Percentiles rank a stretch among this genome's conserved stretches.
Conservation (phyloP, 164 flowering plant species). For the Chimonanthus praecox region DNA sequence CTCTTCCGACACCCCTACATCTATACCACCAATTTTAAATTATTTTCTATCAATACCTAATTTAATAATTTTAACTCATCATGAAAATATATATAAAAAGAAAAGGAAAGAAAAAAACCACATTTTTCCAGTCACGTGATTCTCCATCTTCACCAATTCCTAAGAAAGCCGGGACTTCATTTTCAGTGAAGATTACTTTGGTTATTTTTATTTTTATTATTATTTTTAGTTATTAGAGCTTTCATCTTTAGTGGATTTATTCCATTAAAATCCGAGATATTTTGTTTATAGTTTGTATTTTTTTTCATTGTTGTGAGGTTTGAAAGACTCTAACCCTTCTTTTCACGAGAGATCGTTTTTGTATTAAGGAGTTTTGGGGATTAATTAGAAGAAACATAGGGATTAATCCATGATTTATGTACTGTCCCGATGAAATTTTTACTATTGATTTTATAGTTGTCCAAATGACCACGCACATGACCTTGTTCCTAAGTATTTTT, state of each 20-base stretch:
- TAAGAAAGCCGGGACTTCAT: background rate
- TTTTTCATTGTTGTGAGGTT: background rate
- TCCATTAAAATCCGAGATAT: background rate
- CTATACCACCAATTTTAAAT: no score
- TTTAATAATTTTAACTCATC: background rate
- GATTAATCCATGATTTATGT: slow-evolving; percentile 2
- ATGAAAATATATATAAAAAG: background rate
- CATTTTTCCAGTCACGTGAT: background rate
- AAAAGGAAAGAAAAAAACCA: no score
- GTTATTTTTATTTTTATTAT: no score
- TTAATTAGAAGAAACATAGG: slow-evolving; percentile 8
- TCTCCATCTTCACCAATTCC: background rate
- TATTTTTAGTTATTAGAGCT: background rate
- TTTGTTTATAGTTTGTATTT: background rate
- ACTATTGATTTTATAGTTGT: background rate
- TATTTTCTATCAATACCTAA: background rate
- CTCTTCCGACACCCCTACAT: no score
- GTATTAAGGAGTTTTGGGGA: background rate
- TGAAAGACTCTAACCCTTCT: background rate
- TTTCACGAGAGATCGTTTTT: background rate
- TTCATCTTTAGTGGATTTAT: background rate
- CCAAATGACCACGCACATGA: background rate
- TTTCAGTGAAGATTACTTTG: background rate
- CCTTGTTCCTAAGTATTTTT: background rate
- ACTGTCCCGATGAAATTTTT: background rate